Evolutionary conservation across 208 protist genomes (phyloP).

Genomic region (Paratrypanosoma confusum): DNA sequence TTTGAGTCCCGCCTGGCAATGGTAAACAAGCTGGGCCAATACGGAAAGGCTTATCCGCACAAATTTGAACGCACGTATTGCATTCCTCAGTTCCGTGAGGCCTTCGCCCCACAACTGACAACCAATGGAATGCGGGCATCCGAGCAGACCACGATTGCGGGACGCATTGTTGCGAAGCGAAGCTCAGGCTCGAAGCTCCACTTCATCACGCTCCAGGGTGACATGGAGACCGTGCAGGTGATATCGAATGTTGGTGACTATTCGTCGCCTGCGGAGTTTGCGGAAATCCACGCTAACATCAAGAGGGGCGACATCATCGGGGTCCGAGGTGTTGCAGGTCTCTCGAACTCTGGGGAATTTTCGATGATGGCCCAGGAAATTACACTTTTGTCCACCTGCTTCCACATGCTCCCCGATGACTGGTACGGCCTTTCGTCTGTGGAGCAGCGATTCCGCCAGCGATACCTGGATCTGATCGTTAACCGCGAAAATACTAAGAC

Average conservation of each 20-base stretch:
- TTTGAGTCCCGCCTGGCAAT: slow-evolving; percentile 79
- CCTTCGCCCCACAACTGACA: slow-evolving; percentile 51
- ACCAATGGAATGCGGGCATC: slow-evolving; percentile 30
- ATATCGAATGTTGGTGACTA: slow-evolving; percentile 65
- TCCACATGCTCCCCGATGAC: slow-evolving; percentile 97
- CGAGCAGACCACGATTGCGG: slow-evolving; percentile 79
- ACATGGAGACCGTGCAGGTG: slow-evolving; percentile 93
- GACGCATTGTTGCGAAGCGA: slow-evolving; percentile 73
- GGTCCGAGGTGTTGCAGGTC: slow-evolving; percentile 83
- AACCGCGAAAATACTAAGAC: slow-evolving; percentile 91
- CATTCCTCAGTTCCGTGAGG: slow-evolving; percentile 80
- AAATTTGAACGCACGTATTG: slow-evolving; percentile 90
- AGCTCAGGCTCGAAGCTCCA: slow-evolving; percentile 89
- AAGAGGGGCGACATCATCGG: slow-evolving; percentile 99
- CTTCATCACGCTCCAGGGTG: slow-evolving; percentile 95
- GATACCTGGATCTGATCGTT: slow-evolving; percentile 99
- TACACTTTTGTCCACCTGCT: slow-evolving; percentile 93
- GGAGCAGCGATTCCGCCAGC: slow-evolving; percentile 94
- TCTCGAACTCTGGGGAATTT: slow-evolving; percentile 85
- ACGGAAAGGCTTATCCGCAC: slow-evolving; percentile 95
- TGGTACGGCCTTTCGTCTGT: slow-evolving; percentile 90
- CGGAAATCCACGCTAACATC: slow-evolving; percentile 72
- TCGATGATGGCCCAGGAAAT: slow-evolving; percentile 79
- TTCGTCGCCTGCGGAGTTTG: slow-evolving; percentile 63
- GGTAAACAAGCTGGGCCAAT: slow-evolving; percentile 75